Conservation (phyloP, 1,139 yeast genomes). For the Magnusiomyces clavatus region DNA sequence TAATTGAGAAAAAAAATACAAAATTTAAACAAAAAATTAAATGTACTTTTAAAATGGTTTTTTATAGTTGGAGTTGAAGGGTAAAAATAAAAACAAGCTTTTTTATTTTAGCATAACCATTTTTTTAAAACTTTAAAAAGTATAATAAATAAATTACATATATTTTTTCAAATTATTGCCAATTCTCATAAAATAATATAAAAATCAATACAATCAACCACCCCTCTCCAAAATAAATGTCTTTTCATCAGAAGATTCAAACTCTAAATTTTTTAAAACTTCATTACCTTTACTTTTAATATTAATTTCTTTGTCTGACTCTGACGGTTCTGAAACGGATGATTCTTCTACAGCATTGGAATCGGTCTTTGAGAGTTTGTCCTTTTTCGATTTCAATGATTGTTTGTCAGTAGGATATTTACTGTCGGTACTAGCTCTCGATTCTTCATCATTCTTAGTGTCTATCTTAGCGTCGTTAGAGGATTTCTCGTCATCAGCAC, state of each 20-base stretch:
- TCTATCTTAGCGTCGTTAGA: slow-evolving; percentile 18
- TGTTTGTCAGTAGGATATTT: too few species aligned
- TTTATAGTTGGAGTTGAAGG: too few species aligned
- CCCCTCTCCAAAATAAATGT: slow-evolving; percentile 10
- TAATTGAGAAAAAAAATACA: too few species aligned
- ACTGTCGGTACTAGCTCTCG: background rate
- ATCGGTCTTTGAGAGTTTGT: background rate
- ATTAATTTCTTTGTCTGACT: background rate
- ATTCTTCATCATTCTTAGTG: background rate
- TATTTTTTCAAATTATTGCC: slow-evolving; percentile 2
- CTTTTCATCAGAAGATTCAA: slow-evolving; percentile 5
- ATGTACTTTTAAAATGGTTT: too few species aligned
- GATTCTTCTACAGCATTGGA: background rate
- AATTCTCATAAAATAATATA: slow-evolving; percentile 1
- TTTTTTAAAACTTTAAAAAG: too few species aligned
- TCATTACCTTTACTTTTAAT: slow-evolving; percentile 4
- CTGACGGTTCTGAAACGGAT: background rate
- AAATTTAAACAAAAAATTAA: too few species aligned
- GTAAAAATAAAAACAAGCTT: too few species aligned
- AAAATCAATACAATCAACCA: slow-evolving; percentile 7
- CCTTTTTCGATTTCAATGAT: background rate
- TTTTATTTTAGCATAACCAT: too few species aligned
- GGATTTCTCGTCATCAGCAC: slow-evolving; percentile 63
- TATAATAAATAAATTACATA: too few species aligned
- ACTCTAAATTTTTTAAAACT: background rate